These are phyloP conservation scores for Trichaptum fuscoviolaceum DNA, from an alignment of 768 basidiomycete genomes.

Conservation along the genomic window DNA sequence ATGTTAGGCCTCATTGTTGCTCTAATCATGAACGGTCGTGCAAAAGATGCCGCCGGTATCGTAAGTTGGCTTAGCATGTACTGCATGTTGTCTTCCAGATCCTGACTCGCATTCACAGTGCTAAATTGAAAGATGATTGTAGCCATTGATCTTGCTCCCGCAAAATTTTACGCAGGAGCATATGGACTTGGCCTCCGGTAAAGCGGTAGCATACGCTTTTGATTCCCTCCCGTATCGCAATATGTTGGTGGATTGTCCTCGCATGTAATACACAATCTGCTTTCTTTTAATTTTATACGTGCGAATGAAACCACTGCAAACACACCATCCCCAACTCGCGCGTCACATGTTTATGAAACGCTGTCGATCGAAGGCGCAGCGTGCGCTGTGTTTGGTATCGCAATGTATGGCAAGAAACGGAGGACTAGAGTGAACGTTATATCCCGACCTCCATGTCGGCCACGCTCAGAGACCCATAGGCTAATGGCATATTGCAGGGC, in stretches of 20 bases:
- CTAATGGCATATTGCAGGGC: too few species aligned
- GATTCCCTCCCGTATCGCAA: background rate
- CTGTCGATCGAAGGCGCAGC: too few species aligned
- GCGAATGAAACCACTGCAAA: background rate
- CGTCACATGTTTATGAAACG: too few species aligned
- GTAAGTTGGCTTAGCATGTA: background rate
- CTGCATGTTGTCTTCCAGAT: background rate
- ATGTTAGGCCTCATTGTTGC: constrained; percentile 41
- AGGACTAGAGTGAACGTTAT: too few species aligned
- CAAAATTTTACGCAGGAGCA: background rate
- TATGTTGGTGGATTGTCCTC: background rate
- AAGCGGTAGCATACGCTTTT: background rate
- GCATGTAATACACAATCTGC: background rate
- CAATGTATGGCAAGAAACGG: too few species aligned
- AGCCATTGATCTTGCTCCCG: background rate
- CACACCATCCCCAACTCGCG: background rate
- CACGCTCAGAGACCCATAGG: too few species aligned
- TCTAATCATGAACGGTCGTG: constrained; percentile 44
- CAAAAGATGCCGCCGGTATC: constrained; percentile 6
- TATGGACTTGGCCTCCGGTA: background rate
- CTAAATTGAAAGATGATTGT: background rate
- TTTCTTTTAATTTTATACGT: background rate
- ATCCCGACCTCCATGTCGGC: too few species aligned
- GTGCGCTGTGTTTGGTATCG: too few species aligned
- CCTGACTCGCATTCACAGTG: background rate